Percentiles rank a stretch among this genome's conserved stretches.
These are phyloP conservation scores for Penicillium psychrofluorescens DNA, from an alignment of 495 filamentous ascomycete species.

Conservation along the genomic window DNA sequence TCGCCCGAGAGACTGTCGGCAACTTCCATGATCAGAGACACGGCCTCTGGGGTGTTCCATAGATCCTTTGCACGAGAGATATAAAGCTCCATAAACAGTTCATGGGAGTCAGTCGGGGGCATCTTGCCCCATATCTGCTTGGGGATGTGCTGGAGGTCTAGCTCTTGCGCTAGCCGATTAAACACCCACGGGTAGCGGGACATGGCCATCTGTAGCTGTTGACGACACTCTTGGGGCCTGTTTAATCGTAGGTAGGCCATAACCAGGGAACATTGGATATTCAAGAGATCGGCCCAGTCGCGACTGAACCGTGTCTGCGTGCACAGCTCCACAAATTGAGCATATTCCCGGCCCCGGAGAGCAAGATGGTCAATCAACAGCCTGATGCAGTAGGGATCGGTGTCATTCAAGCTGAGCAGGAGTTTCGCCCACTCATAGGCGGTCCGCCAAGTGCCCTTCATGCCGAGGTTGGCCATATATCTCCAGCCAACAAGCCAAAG, in stretches of 20 bases:
- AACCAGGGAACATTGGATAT: slow-evolving; percentile 64
- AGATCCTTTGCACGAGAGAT: slow-evolving; percentile 73
- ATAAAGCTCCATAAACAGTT: slow-evolving; percentile 72
- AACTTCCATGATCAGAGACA: slow-evolving; percentile 63
- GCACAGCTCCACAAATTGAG: slow-evolving; percentile 67
- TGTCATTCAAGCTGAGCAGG: slow-evolving; percentile 65
- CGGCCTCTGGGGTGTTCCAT: slow-evolving; percentile 77
- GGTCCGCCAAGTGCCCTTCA: slow-evolving; percentile 90
- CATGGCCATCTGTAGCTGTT: slow-evolving; percentile 58
- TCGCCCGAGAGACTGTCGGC: slow-evolving; percentile 46
- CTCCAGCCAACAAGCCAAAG: slow-evolving; percentile 86
- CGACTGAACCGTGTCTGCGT: slow-evolving; percentile 48
- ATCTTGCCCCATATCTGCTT: slow-evolving; percentile 73
- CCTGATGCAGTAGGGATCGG: slow-evolving; percentile 75
- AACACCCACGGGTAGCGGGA: slow-evolving; percentile 75
- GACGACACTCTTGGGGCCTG: slow-evolving; percentile 55
- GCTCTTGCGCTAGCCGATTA: slow-evolving; percentile 63
- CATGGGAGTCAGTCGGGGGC: slow-evolving; percentile 60
- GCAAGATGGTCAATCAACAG: slow-evolving; percentile 77
- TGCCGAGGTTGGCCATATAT: slow-evolving; percentile 73
- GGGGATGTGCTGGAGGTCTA: slow-evolving; percentile 66
- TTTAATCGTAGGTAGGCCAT: slow-evolving; percentile 66
- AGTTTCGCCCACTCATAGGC: slow-evolving; percentile 91
- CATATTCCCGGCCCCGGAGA: slow-evolving; percentile 67
- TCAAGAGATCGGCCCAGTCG: slow-evolving; percentile 44